These are phyloP conservation scores for Aspergillus biplanus DNA, from an alignment of 495 filamentous ascomycete genomes.

Conservation along the genomic window DNA sequence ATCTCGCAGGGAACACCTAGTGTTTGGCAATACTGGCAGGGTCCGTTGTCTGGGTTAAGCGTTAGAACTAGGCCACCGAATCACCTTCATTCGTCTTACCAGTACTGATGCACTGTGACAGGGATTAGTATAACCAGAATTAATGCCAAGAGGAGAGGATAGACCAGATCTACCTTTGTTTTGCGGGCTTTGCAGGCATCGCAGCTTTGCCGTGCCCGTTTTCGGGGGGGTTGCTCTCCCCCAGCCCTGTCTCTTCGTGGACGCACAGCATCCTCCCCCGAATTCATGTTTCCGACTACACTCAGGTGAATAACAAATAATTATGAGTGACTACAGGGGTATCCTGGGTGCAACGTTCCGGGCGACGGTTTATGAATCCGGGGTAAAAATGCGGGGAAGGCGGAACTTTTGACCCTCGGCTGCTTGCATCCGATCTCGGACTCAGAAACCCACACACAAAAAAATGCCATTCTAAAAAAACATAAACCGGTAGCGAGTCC, in stretches of 20 bases:
- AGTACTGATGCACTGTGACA: neutral
- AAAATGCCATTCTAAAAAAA: no score
- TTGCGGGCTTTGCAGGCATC: constrained; percentile 7
- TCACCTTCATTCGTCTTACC: neutral
- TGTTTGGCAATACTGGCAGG: neutral
- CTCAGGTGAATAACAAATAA: neutral
- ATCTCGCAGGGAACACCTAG: neutral
- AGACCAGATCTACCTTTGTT: constrained; percentile 1
- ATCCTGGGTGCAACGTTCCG: neutral
- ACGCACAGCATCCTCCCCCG: neutral
- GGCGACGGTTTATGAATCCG: neutral
- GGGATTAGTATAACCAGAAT: neutral
- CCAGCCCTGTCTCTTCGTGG: neutral
- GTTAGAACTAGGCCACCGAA: neutral
- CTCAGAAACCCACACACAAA: no score
- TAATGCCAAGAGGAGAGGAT: neutral
- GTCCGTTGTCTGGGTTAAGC: neutral
- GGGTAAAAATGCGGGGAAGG: neutral
- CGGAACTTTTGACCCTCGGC: neutral
- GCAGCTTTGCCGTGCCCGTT: constrained; percentile 3
- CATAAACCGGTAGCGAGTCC: no score
- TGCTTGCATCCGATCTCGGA: neutral
- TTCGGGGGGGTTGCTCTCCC: neutral
- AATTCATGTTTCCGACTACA: neutral
- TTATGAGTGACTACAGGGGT: neutral